Evolutionary conservation across 257 asterid genomes (phyloP), one percentile per base, ranked within the genome.

Genomic region (Capsicum baccatum): DNA sequence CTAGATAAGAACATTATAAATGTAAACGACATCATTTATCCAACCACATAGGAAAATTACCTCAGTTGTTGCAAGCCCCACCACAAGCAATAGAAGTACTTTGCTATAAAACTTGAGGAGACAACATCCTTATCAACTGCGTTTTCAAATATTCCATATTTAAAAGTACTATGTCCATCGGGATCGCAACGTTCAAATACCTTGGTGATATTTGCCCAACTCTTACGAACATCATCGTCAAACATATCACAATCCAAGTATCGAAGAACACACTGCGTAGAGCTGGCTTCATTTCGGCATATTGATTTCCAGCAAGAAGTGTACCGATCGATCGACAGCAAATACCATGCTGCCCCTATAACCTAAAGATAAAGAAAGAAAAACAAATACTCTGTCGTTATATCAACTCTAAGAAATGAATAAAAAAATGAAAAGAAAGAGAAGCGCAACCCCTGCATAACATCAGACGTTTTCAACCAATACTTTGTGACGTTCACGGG

Each of bases 21-120:
- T 16, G 47, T 10, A 64, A 21, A 63, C n/a, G 80, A 84, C 26
- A 11, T 19, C 42, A 59, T 83, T 70, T 73, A 66, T 54, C 44
- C 82, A 42, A 52, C 52, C 42, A 17, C 26, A 44, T 19, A 87
- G 69, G 67, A 73, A 44, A 76, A 58, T 85, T 91, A 96, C 99
- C 99, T 96, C 70, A 96, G 90, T 69, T 96, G 91, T 89, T 96
- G 99, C 85, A 96, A 86, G 78, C 99, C 99, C 99, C 99, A 96
- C 99, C 99, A 94, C 86, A 96, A 89, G 92, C 99, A 93, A 83
- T 96, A 96, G 73, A 96, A 92, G 87, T 96, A 96, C 92, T 93
- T 96, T 39, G 86, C 88, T 21, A 92, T 63, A 86, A 96, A 94
- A 87, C 87, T 94, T 44, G 99, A 87, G 86, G 97, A 91, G 86